Base-by-base conservation (phyloP, 2,329 filamentous ascomycete genomes). In the Aspergillus sp. region DNA sequence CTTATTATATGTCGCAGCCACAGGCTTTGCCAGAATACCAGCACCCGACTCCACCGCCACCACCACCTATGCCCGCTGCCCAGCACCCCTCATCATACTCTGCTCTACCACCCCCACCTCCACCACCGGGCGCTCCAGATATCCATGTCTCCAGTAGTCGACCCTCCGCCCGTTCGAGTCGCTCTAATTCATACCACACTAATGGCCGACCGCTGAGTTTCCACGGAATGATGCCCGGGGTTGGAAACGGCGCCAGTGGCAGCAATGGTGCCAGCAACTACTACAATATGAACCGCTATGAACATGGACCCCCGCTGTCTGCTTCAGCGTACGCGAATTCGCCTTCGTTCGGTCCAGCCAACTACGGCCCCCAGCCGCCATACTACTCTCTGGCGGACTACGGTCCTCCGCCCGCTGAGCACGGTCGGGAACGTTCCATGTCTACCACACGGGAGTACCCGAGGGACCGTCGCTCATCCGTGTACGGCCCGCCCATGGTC, bases 131-230 rank as follows among this genome's bases (percentile, higher is more conserved):
- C 37, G 15, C 37, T 19, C 10, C 37, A 19, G 66, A 65, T 48
- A 60, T 61, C 41, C 63, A 62, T 48, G 59, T 60, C 47, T 58
- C 59, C 44, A 57, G 55, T 49, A 59, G 42, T 50, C 63, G 57
- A 47, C 56, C 56, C 23, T 57, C 50, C 10, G 59, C 56, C 46
- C 65, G 65, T 38, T 47, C 54, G 20, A 51, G 53, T 50, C 63
- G 64, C 30, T 63, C 69, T 19, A 59, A 59, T 48, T 58, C 67
- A n/a, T 69, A 71, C 39, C 66, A 71, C 49, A 41, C 62, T 38
- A 58, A 58, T 52, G 55, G 54, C 33, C 62, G 69, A 44, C 69
- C 71, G 12, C 48, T 67, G 44, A 72, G 69, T 49, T 70, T 62
- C 48, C 69, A 72, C 50, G 66, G 63, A 7, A 56, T 61, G 47